Evolutionary conservation across 2,329 filamentous ascomycete species (phyloP).

Genomic region (Penicillium sp.): DNA sequence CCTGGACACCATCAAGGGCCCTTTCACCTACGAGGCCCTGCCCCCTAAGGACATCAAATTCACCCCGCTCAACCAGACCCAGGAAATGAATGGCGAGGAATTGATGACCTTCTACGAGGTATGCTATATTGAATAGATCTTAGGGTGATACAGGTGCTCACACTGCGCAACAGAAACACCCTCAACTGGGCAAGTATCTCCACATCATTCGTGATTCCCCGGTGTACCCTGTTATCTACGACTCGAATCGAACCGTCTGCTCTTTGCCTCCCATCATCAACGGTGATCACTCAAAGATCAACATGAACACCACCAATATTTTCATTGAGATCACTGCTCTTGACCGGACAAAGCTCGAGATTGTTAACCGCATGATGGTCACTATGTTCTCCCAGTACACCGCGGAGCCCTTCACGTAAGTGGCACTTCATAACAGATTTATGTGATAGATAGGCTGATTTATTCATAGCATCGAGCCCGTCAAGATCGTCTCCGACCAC

Average conservation of each 20-base stretch:
- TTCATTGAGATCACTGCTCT: slow-evolving; percentile 97
- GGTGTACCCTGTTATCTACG: slow-evolving; percentile 93
- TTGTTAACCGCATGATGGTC: slow-evolving; percentile 92
- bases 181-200: slow-evolving; percentile 82
- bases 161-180: slow-evolving; percentile 65
- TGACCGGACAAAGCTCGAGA: slow-evolving; percentile 92
- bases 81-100: slow-evolving; percentile 81
- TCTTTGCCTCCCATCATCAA: slow-evolving; percentile 98
- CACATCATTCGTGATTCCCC: slow-evolving; percentile 93
- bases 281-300: slow-evolving; percentile 94
- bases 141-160: slow-evolving; percentile 10
- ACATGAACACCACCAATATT: slow-evolving; percentile 82
- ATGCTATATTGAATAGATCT: slow-evolving; percentile 15
- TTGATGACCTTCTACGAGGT: slow-evolving; percentile 90
- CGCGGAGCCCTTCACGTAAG: slow-evolving; percentile 73
- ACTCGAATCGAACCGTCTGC: slow-evolving; percentile 80
- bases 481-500: slow-evolving; percentile 88
- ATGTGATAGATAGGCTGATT: slow-evolving; percentile 9
- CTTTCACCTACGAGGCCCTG: slow-evolving; percentile 94
- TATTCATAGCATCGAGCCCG: slow-evolving; percentile 67
- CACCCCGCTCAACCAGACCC: slow-evolving; percentile 81
- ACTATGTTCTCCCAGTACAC: slow-evolving; percentile 97
- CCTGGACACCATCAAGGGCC: slow-evolving; percentile 85
- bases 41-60: slow-evolving; percentile 92
- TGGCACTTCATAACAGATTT: not conserved